These are phyloP conservation scores for Glycine soja DNA, from an alignment of 306 rosid species.

Conservation along the genomic window DNA sequence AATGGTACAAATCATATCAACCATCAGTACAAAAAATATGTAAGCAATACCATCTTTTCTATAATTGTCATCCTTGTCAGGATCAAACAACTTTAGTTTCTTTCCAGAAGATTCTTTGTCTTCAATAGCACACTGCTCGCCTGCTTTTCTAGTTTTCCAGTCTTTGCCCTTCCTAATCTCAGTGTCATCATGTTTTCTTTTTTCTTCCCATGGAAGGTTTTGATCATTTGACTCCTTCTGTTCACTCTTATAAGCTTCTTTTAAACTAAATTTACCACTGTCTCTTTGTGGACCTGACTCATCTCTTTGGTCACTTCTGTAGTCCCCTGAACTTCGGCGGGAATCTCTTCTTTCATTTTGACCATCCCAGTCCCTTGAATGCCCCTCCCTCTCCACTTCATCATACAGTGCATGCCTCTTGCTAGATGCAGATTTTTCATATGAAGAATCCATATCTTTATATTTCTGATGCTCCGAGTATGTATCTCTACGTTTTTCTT, in stretches of 20 bases:
- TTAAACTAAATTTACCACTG: conserved; percentile 47
- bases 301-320: conserved; percentile 61
- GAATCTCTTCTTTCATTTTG: conserved; percentile 70
- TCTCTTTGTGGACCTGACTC: conserved; percentile 57
- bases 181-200: conserved; percentile 54
- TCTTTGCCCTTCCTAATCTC: conserved; percentile 61
- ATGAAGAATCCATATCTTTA: conserved; percentile 64
- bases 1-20: neutral
- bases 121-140: conserved; percentile 54
- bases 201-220: conserved; percentile 53
- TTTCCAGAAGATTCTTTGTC: conserved; percentile 64
- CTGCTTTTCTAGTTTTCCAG: conserved; percentile 52
- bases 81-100: conserved; percentile 59
- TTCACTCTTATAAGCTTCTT: conserved; percentile 65
- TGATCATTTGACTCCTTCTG: conserved; percentile 59
- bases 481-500: conserved; percentile 61
- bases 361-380: conserved; percentile 58
- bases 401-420: conserved; percentile 60
- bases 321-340: conserved; percentile 64
- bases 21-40: conserved; percentile 24
- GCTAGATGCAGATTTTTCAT: conserved; percentile 66
- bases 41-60: conserved; percentile 61
- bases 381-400: conserved; percentile 65
- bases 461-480: conserved; percentile 53
- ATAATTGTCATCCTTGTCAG: conserved; percentile 55